Base-by-base conservation (phyloP, 2,329 filamentous ascomycete genomes). In the Exophiala lecanii-corni region DNA sequence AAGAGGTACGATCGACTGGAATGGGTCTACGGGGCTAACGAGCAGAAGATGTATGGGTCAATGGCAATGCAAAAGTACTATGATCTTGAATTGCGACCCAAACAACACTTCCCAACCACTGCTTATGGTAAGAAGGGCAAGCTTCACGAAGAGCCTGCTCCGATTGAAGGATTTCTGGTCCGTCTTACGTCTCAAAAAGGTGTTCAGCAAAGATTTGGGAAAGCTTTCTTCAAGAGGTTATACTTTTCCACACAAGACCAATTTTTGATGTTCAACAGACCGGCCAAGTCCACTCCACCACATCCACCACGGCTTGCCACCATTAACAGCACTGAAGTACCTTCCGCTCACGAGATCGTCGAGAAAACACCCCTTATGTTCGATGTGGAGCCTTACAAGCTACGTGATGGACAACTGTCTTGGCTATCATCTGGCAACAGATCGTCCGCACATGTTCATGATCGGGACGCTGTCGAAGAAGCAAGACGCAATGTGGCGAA, bases 1-100 rank as follows among this genome's bases (percentile, higher is more conserved):
- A 81, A 80, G 60, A 70, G 81, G 34, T 84, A 84, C 56, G 81
- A 84, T 55, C 71, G 81, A 17, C 64, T 84, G 12, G 81, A 84
- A 61, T 84, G 81, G 81, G 68, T 84, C 3, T 73, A 81, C 59
- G 81, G 81, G 12, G 67, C 69, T 9, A 80, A 82, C 40, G 81
- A 84, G 57, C 72, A 78, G 51, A 78, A 76, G 47, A 84, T 84
- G 80, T 82, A 82, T 50, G 81, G 81, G 25, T 76, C 79, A 0
- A 78, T 84, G 50, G 81, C 78, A 21, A 82, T 84, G 79, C 69
- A 76, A 50, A 74, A 72, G 37, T 78, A 79, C 2, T 80, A 84
- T 56, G 79, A 84, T 38, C 71, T 84, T 12, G 79, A 84, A 58
- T 60, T 84, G 28, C 72, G 80, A 3, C 79, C 79, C 0, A 82